phyloP scores from a whole-genome alignment of 306 rosid species.

The Benincasa hispida region DNA sequence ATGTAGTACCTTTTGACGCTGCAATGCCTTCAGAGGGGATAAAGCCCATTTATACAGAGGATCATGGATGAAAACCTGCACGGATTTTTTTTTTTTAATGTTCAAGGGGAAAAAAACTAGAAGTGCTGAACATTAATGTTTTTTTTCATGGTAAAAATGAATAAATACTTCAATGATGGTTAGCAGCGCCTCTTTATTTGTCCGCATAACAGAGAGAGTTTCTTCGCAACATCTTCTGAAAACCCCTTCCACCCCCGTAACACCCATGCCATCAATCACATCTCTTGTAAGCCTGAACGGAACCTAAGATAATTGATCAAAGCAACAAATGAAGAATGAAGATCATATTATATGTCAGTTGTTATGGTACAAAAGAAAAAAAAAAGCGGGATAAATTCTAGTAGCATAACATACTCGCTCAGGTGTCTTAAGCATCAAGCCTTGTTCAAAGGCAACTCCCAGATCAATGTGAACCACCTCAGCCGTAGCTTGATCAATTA shows the following conservation, averaged over 20 bases:
- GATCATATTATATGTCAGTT: not conserved
- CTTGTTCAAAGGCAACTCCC: constrained; percentile 97
- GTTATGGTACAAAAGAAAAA: not conserved
- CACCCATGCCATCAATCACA: constrained; percentile 92
- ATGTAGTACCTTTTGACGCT: constrained; percentile 76
- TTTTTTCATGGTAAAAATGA: not conserved
- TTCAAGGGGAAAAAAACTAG: not conserved
- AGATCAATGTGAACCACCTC: constrained; percentile 98
- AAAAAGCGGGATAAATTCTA: not conserved
- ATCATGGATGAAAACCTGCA: constrained; percentile 92
- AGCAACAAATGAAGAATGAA: not conserved
- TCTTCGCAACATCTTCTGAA: constrained; percentile 95
- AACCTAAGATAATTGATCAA: constrained; percentile 30
- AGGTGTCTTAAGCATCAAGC: constrained; percentile 96
- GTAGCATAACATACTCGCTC: constrained; percentile 51
- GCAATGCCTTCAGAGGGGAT: constrained; percentile 91
- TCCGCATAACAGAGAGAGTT: constrained; percentile 89
- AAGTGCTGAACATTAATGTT: not conserved
- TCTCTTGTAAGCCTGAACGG: constrained; percentile 94
- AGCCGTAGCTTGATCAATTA: constrained; percentile 85
- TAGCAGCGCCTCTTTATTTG: constrained; percentile 83
- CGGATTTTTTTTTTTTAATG: constrained; percentile 12
- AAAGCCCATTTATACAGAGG: constrained; percentile 96
- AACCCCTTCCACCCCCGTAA: constrained; percentile 87
- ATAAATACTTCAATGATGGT: constrained; percentile 68